Evolutionary conservation across 2,329 filamentous ascomycete species (phyloP), one percentile per base, ranked within the genome.

Genomic region (Geosmithia morbida): DNA sequence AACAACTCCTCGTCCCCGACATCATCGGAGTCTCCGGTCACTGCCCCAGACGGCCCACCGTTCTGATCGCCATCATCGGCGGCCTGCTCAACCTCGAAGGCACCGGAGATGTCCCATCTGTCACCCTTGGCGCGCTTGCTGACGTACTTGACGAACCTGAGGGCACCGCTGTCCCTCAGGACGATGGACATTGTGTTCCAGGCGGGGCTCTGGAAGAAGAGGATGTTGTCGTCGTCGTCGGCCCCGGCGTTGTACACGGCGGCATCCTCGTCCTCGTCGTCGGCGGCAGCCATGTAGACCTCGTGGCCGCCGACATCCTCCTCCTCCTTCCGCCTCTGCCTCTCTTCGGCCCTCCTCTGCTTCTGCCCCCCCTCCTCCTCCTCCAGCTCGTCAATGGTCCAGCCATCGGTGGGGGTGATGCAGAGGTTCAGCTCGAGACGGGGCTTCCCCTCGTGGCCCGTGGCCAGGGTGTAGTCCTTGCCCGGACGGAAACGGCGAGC

Each of bases 71-170:
- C 62, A 1, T 61, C 61, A 0, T 65, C 74, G 33, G 6, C 14
- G 6, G 33, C 13, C 11, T 37, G 6, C 52, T 75, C 74, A 30
- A 95, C 82, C 20, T 83, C 86, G 61, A 85, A 87, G 33, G 80
- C 79, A 1, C 81, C 92, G 44, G 79, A 83, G 45, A 97, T 72
- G 66, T 98, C 92, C 87, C 89, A 97, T 42, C 92, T 75, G 65
- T 97, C 92, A 1, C 92, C 92, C 58, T 78, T 78, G 7, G 92
- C 92, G 46, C 74, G 77, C 50, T 73, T 73, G 64, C 85, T 94
- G 19, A 98, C 84, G 62, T 97, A 98, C 70, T 97, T 98, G 58
- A 97, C 88, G 61, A 98, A 98, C 61, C 87, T 83, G 59, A 98
- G 71, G 14, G 85, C 83, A 14, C 87, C 89, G 54, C 78, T 80